Evolutionary conservation across 805 yeast genomes (phyloP).

Genomic region (Saturnispora kantuleensis): DNA sequence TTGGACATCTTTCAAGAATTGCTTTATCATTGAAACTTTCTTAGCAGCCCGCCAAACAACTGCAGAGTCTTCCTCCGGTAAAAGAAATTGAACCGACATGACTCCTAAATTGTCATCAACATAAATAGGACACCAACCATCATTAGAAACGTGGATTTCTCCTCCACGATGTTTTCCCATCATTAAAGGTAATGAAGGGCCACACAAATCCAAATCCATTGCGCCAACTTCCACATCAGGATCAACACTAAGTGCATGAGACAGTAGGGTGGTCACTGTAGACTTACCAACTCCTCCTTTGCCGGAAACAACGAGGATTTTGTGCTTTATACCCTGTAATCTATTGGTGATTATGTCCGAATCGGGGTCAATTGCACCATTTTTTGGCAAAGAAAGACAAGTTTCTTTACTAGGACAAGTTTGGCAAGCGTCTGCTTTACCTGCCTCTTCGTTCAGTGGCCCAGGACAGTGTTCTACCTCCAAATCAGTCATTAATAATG

Average conservation of each 20-base stretch:
- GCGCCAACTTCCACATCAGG: slow-evolving; percentile 83
- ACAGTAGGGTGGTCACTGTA: slow-evolving; percentile 89
- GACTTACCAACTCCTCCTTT: slow-evolving; percentile 98
- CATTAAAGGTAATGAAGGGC: slow-evolving; percentile 94
- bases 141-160: slow-evolving; percentile 74
- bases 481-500: not conserved
- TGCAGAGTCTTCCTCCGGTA: slow-evolving; percentile 88
- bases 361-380: slow-evolving; percentile 78
- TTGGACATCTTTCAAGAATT: slow-evolving; percentile 86
- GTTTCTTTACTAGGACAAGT: slow-evolving; percentile 93
- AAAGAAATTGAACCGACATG: slow-evolving; percentile 92
- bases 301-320: slow-evolving; percentile 68
- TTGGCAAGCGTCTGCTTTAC: slow-evolving; percentile 84
- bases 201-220: slow-evolving; percentile 96
- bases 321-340: slow-evolving; percentile 58
- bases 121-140: slow-evolving; percentile 96
- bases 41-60: slow-evolving; percentile 97
- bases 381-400: slow-evolving; percentile 81
- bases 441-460: slow-evolving; percentile 89
- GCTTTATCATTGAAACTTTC: slow-evolving; percentile 86
- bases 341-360: slow-evolving; percentile 64
- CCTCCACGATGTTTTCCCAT: slow-evolving; percentile 89
- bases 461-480: slow-evolving; percentile 88
- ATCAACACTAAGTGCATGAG: slow-evolving; percentile 89
- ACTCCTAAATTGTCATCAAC: slow-evolving; percentile 90